Conservation (phyloP, 768 basidiomycete genomes). For the Rhizopogon vulgaris region DNA sequence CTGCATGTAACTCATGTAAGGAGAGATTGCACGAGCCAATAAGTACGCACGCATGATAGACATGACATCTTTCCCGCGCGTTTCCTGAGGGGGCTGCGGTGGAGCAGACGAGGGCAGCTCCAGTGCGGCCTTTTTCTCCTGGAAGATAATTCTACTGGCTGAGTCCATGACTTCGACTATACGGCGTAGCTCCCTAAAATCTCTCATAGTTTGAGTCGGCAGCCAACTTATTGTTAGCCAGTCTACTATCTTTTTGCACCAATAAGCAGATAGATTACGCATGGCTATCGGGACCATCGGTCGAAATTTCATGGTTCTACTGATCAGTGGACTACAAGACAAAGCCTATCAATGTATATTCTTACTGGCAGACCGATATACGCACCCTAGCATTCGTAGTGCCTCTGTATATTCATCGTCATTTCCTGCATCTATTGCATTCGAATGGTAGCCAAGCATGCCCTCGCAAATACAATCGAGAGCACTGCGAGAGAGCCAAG, state of each 20-base stretch:
- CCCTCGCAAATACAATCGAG: conserved; percentile 21
- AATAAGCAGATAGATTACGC: conserved; percentile 9
- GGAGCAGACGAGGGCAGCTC: neutral
- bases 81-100: neutral
- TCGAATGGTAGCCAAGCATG: conserved; percentile 17
- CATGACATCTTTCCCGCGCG: conserved; percentile 18
- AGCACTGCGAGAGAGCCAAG: conserved; percentile 17
- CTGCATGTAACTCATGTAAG: conserved; percentile 7
- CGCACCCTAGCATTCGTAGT: conserved; percentile 16
- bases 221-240: conserved; percentile 13
- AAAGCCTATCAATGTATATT: neutral
- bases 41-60: conserved; percentile 21
- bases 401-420: conserved; percentile 12
- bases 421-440: conserved; percentile 7
- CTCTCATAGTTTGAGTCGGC: neutral
- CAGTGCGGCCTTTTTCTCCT: conserved; percentile 16
- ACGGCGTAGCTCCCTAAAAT: conserved; percentile 1
- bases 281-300: conserved; percentile 12
- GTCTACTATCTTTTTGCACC: conserved; percentile 12
- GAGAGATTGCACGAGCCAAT: neutral
- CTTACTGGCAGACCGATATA: neutral
- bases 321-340: no score
- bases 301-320: conserved; percentile 6
- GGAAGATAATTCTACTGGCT: conserved; percentile 9
- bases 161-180: conserved; percentile 14